Conservation (phyloP, 164 flowering plant species). For the Aristolochia contorta region DNA sequence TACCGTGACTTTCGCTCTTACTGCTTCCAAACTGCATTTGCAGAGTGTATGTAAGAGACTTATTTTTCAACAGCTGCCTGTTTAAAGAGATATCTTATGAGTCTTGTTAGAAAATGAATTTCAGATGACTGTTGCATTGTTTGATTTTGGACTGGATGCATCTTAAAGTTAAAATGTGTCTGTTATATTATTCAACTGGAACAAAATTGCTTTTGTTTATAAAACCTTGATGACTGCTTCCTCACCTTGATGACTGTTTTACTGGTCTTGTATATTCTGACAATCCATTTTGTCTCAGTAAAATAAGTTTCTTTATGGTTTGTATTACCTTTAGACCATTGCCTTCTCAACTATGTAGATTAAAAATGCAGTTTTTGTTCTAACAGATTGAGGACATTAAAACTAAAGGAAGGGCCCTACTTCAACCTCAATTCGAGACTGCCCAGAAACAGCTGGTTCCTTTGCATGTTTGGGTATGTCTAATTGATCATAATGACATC, state of each 20-base stretch:
- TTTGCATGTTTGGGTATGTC: slow-evolving; percentile 55
- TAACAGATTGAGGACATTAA: slow-evolving; percentile 51
- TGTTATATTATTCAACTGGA: too few relatives aligned
- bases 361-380: background rate
- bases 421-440: slow-evolving; percentile 47
- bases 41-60: slow-evolving; percentile 40
- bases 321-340: background rate
- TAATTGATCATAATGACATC: background rate
- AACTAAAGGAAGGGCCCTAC: slow-evolving; percentile 46
- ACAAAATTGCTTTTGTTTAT: too few relatives aligned
- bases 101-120: too few relatives aligned
- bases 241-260: too few relatives aligned
- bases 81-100: too few relatives aligned
- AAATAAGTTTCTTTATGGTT: too few relatives aligned
- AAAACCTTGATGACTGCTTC: too few relatives aligned
- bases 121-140: too few relatives aligned
- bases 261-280: background rate
- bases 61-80: too few relatives aligned
- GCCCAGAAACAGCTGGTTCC: slow-evolving; percentile 50
- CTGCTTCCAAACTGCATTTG: slow-evolving; percentile 55
- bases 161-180: too few relatives aligned
- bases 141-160: too few relatives aligned
- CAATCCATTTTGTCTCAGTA: too few relatives aligned
- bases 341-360: background rate
- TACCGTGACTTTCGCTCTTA: slow-evolving; percentile 42